A percentile compares a stretch with the other conserved stretches of the same genome.
phyloP scores from a whole-genome alignment of 495 filamentous ascomycete species.

The Talaromyces adpressus region DNA sequence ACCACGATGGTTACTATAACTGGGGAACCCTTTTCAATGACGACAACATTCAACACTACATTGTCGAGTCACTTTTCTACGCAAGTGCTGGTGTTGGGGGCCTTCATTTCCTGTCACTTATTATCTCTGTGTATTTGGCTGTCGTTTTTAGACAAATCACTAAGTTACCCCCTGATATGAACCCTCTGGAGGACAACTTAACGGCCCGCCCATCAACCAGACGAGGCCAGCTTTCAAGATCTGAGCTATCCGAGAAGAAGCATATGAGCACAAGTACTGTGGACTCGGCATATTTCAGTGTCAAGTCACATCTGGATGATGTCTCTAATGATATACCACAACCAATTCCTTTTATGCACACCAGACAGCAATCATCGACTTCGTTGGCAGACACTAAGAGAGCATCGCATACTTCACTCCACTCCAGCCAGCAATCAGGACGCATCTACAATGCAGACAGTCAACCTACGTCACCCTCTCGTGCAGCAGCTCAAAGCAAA shows the following conservation, averaged over 20 bases:
- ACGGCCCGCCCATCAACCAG: constrained; percentile 68
- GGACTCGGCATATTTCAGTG: constrained; percentile 40
- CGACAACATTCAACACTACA: constrained; percentile 36
- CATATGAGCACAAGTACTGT: constrained; percentile 45
- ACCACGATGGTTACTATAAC: constrained; percentile 32
- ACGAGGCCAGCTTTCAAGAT: constrained; percentile 35
- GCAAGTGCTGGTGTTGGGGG: constrained; percentile 51
- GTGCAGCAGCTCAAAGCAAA: constrained; percentile 20
- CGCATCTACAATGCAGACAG: constrained; percentile 17
- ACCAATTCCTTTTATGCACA: constrained; percentile 70
- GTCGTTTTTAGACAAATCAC: constrained; percentile 75
- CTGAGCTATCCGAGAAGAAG: constrained; percentile 53
- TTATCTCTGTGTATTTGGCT: constrained; percentile 62
- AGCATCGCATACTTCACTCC: constrained; percentile 16
- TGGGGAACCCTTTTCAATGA: constrained; percentile 60
- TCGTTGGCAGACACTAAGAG: constrained; percentile 26
- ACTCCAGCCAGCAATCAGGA: constrained; percentile 18
- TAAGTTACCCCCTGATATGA: constrained; percentile 81
- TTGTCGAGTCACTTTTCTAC: constrained; percentile 59
- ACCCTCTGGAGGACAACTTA: constrained; percentile 78
- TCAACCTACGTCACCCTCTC: constrained; percentile 21
- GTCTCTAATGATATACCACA: constrained; percentile 50
- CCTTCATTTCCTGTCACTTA: constrained; percentile 63
- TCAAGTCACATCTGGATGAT: constrained; percentile 47
- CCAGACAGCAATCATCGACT: constrained; percentile 50